phyloP scores from a whole-genome alignment of 805 yeast genomes.

The Henningerozyma blattae region DNA sequence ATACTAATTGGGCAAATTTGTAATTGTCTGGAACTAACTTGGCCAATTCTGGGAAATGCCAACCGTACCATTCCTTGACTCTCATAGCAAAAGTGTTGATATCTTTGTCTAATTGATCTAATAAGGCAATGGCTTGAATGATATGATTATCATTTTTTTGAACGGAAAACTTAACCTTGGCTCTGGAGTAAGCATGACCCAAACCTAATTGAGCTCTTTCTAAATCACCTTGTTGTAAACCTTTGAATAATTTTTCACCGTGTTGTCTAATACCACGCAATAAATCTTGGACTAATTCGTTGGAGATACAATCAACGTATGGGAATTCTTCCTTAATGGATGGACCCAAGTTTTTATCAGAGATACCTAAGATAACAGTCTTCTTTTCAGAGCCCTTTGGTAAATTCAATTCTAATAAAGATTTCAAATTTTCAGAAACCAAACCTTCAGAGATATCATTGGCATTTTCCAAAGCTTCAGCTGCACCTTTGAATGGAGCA shows the following conservation, averaged over 20 bases:
- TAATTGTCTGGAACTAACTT: constrained; percentile 85
- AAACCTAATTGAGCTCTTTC: constrained; percentile 98
- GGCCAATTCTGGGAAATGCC: constrained; percentile 98
- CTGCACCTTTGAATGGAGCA: constrained; percentile 98
- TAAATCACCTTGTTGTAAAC: constrained; percentile 85
- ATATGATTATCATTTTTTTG: constrained; percentile 98
- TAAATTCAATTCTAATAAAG: constrained; percentile 78
- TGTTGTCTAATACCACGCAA: constrained; percentile 90
- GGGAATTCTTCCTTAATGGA: constrained; percentile 88
- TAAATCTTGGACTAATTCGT: constrained; percentile 88
- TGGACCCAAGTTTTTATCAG: constrained; percentile 93
- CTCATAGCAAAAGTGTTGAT: constrained; percentile 96
- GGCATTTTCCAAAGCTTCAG: constrained; percentile 97
- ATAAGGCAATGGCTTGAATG: constrained; percentile 94
- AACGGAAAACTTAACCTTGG: constrained; percentile 97
- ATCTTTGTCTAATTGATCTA: constrained; percentile 97
- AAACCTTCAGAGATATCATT: constrained; percentile 96
- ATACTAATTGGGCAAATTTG: constrained; percentile 69
- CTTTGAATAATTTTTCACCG: constrained; percentile 80
- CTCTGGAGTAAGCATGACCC: constrained; percentile 98
- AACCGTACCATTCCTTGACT: constrained; percentile 96
- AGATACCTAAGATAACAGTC: constrained; percentile 70
- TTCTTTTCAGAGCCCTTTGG: constrained; percentile 62
- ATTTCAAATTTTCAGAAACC: constrained; percentile 83
- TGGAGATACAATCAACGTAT: constrained; percentile 77